phyloP scores from a whole-genome alignment of 2,329 filamentous ascomycete genomes.

The Lachnellula suecica region DNA sequence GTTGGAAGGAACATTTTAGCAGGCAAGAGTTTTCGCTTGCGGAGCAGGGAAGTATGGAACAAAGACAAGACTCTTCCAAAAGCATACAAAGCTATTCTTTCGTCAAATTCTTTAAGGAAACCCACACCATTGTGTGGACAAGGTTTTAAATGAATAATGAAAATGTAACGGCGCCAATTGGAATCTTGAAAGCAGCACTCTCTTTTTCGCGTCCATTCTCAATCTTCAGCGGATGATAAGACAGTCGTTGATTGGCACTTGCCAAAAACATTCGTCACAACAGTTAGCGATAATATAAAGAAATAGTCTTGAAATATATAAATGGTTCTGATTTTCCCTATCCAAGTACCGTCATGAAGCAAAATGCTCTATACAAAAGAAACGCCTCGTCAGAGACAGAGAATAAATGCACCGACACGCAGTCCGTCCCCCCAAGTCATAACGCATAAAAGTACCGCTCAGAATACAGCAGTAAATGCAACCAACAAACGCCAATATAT shows the following conservation, averaged over 20 bases:
- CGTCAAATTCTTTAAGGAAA: too few species aligned
- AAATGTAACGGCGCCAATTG: too few species aligned
- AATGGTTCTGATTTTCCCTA: not conserved
- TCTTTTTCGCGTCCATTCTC: too few species aligned
- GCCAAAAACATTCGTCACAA: not conserved
- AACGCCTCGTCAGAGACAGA: constrained; percentile 2
- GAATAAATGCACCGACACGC: not conserved
- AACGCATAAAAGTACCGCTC: constrained; percentile 3
- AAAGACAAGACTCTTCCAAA: too few species aligned
- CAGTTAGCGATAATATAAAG: not conserved
- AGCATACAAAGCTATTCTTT: too few species aligned
- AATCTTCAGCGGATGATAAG: not conserved
- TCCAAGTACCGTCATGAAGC: not conserved
- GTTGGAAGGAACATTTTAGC: too few species aligned
- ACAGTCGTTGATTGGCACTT: not conserved
- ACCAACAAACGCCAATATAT: not conserved
- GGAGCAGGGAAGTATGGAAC: too few species aligned
- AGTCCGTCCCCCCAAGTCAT: not conserved
- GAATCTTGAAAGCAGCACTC: too few species aligned
- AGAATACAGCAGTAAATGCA: not conserved
- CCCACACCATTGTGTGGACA: too few species aligned
- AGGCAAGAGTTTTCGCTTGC: too few species aligned
- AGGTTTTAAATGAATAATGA: too few species aligned
- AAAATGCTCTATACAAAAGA: not conserved
- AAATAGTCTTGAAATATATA: not conserved